Evolutionary conservation across 768 basidiomycete species (phyloP).

Genomic region (Pseudohyphozyma bogoriensis): DNA sequence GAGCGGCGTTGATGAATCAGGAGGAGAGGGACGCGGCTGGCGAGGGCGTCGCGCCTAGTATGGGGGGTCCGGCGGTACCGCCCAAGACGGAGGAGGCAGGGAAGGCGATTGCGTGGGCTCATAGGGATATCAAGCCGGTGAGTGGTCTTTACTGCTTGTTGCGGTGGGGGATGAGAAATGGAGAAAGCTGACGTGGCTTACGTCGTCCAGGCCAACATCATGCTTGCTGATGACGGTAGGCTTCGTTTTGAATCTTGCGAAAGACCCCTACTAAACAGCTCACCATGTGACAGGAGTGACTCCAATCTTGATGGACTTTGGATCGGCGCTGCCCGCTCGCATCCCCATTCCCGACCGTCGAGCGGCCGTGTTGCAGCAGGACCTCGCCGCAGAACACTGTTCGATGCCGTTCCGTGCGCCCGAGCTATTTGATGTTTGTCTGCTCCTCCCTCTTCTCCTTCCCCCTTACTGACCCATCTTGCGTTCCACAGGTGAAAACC

Average conservation of each 20-base stretch:
- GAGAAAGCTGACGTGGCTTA: not conserved
- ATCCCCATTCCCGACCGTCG: constrained; percentile 69
- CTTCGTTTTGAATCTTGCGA: not conserved
- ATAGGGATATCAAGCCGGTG: constrained; percentile 95
- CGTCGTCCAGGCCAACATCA: constrained; percentile 53
- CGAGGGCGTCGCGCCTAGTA: constrained; percentile 1
- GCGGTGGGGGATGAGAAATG: not conserved
- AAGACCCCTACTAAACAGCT: no score
- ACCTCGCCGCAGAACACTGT: constrained; percentile 93
- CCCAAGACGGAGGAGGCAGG: not conserved
- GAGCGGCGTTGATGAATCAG: constrained; percentile 27
- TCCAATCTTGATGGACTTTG: constrained; percentile 97
- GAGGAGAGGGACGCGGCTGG: constrained; percentile 32
- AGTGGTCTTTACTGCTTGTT: constrained; percentile 32
- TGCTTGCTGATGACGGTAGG: constrained; percentile 81
- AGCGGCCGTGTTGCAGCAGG: constrained; percentile 85
- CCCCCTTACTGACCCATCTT: not conserved
- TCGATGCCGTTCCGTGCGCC: constrained; percentile 98
- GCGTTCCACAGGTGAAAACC: constrained; percentile 13
- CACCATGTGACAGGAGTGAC: constrained; percentile 33
- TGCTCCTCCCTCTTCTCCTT: not conserved
- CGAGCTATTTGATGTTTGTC: constrained; percentile 72
- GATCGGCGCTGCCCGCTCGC: constrained; percentile 77
- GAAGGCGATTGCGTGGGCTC: constrained; percentile 63
- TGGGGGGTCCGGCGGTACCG: constrained; percentile 19